Evolutionary conservation across 768 basidiomycete species (phyloP).

Genomic region (Neoboletus magnificus): DNA sequence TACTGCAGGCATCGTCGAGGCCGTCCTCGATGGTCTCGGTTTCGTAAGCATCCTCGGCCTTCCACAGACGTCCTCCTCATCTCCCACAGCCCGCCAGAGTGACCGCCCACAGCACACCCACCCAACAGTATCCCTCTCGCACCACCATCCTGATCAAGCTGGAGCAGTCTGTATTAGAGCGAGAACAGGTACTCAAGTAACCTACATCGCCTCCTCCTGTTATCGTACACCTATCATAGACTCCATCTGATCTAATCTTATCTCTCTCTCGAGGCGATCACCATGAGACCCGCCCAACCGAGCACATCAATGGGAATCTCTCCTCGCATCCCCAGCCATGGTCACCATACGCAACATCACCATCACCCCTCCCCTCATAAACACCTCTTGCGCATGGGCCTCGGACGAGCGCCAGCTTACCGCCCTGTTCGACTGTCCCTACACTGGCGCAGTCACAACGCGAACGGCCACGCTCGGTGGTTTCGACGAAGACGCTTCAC

Average conservation of each 20-base stretch:
- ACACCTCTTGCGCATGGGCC: constrained; percentile 81
- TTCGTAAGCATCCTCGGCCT: constrained; percentile 61
- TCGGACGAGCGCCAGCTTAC: constrained; percentile 62
- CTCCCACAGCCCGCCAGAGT: constrained; percentile 83
- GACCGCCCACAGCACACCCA: constrained; percentile 92
- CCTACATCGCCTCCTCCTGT: not conserved
- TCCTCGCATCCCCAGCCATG: constrained; percentile 36
- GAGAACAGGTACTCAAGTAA: constrained; percentile 86
- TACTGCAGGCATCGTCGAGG: constrained; percentile 96
- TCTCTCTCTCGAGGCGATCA: not conserved
- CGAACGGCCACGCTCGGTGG: constrained; percentile 72
- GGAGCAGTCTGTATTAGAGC: constrained; percentile 87
- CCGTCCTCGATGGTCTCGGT: constrained; percentile 89
- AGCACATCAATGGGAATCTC: not conserved
- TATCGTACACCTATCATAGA: constrained; percentile 1
- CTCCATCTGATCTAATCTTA: constrained; percentile 16
- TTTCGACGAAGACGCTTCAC: constrained; percentile 59
- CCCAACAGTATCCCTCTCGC: constrained; percentile 70
- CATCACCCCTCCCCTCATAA: constrained; percentile 65
- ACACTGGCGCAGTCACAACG: constrained; percentile 79
- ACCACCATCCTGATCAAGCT: constrained; percentile 98
- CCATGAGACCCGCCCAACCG: not conserved
- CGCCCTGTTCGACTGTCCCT: constrained; percentile 59
- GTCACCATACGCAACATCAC: constrained; percentile 53
- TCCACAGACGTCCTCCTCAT: constrained; percentile 9